Conservation (phyloP, 257 asterid species). For the Parsonsia alboflavescens region DNA sequence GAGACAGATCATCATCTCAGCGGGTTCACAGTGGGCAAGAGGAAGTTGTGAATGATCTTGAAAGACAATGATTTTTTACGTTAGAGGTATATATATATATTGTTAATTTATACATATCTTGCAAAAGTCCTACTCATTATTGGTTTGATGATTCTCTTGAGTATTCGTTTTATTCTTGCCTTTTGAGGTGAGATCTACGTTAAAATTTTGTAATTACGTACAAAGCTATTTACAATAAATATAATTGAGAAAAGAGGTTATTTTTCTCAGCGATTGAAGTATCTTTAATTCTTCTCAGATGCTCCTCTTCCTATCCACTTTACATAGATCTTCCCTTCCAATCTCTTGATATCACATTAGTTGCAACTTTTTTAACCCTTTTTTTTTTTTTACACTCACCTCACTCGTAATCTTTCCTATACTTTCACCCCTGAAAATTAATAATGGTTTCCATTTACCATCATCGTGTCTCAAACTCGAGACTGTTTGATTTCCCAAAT, state of each 20-base stretch:
- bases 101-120: not conserved
- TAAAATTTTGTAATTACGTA: not conserved
- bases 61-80: slow-evolving; percentile 45
- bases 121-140: not conserved
- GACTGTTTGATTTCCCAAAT: too few relatives aligned
- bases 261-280: not conserved
- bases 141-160: not conserved
- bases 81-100: not conserved
- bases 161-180: not conserved
- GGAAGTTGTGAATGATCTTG: slow-evolving; percentile 45
- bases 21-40: slow-evolving; percentile 42
- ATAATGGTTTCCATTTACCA: too few relatives aligned
- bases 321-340: too few relatives aligned
- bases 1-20: slow-evolving; percentile 61
- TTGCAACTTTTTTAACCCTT: too few relatives aligned
- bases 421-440: too few relatives aligned
- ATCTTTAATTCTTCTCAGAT: not conserved
- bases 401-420: too few relatives aligned
- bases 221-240: not conserved
- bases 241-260: too few relatives aligned
- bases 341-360: not conserved
- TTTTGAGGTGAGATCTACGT: not conserved
- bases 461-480: too few relatives aligned
- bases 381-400: too few relatives aligned
- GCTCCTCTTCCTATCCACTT: not conserved